These are phyloP conservation scores for Apiotrichum akiyoshidainum DNA, from an alignment of 1,284 basidiomycete genomes.

Conservation along the genomic window DNA sequence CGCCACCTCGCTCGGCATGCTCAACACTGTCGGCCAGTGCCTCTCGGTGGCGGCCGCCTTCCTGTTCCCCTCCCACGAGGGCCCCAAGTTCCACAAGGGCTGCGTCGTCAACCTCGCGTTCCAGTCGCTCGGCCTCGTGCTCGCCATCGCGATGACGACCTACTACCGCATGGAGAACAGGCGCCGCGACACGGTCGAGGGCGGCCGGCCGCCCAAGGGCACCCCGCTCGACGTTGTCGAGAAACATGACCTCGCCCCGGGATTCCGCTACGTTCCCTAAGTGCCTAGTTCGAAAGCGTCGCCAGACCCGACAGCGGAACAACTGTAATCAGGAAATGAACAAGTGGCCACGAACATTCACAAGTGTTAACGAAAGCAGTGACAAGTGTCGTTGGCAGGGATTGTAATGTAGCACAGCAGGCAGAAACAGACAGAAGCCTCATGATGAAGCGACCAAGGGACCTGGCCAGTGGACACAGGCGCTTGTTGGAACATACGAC, in stretches of 20 bases:
- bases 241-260: constrained; percentile 20
- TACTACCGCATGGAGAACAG: constrained; percentile 51
- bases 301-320: too few relatives aligned
- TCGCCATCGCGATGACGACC: constrained; percentile 44
- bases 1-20: constrained; percentile 52
- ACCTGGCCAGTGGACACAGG: too few relatives aligned
- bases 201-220: constrained; percentile 40
- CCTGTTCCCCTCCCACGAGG: constrained; percentile 50
- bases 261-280: constrained; percentile 15
- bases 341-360: too few relatives aligned
- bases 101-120: constrained; percentile 52
- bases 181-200: constrained; percentile 49
- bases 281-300: not conserved
- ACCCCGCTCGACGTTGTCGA: constrained; percentile 12
- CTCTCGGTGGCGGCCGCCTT: constrained; percentile 51
- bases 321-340: too few relatives aligned
- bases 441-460: too few relatives aligned
- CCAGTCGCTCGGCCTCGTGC: constrained; percentile 45
- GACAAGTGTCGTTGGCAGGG: too few relatives aligned
- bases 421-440: too few relatives aligned
- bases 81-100: constrained; percentile 51
- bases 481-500: too few relatives aligned
- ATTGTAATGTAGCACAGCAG: too few relatives aligned
- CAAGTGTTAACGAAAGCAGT: too few relatives aligned
- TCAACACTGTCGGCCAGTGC: constrained; percentile 54